Conservation (phyloP, 1,284 basidiomycete species). For the Phellinidium pouzarii region DNA sequence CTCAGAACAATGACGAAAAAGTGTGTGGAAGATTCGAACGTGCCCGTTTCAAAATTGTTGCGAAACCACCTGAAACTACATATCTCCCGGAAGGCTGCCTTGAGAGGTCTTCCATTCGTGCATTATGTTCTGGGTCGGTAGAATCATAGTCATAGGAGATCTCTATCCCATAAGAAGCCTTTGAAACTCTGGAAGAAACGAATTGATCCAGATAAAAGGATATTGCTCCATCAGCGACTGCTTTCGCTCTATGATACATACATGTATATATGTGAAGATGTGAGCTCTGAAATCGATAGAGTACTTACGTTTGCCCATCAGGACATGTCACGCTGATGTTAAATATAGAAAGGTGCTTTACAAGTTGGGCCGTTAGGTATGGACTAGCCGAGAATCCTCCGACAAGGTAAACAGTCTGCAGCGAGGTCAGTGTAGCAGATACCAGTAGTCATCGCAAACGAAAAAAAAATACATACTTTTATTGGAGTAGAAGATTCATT, state of each 20-base stretch:
- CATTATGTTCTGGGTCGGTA: constrained; percentile 30
- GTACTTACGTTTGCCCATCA: constrained; percentile 63
- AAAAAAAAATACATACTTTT: constrained; percentile 34
- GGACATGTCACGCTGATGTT: constrained; percentile 60
- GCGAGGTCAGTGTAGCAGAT: background rate
- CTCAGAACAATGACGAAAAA: background rate
- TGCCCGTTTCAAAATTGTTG: background rate
- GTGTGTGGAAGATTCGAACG: background rate
- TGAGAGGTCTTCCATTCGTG: background rate
- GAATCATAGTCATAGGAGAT: constrained; percentile 27
- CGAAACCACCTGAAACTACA: background rate
- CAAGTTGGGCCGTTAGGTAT: constrained; percentile 68
- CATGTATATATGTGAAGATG: no score
- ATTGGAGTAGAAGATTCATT: constrained; percentile 38
- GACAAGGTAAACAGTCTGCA: constrained; percentile 67
- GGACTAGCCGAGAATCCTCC: constrained; percentile 74
- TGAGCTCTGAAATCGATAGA: constrained; percentile 22
- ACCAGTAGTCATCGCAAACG: no score
- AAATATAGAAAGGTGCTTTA: constrained; percentile 49
- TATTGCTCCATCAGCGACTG: constrained; percentile 49
- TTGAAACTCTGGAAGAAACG: constrained; percentile 41
- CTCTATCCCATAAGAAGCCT: constrained; percentile 36
- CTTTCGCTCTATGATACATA: constrained; percentile 35
- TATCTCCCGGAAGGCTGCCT: background rate
- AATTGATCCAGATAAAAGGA: constrained; percentile 46